phyloP scores from a whole-genome alignment of 495 filamentous ascomycete species.

The Aspergillus ellipticus region DNA sequence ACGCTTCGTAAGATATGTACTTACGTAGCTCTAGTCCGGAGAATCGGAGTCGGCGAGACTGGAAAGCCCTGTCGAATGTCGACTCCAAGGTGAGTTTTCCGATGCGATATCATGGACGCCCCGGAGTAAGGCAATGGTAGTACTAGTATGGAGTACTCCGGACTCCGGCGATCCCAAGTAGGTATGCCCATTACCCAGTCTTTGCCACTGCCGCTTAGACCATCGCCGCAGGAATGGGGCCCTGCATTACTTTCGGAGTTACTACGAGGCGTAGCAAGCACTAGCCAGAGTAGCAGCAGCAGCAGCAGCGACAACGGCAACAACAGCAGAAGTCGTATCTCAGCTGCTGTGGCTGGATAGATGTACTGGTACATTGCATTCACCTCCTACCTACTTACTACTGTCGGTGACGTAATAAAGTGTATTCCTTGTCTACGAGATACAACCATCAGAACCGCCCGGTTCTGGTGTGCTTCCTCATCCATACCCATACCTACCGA shows the following conservation, averaged over 20 bases:
- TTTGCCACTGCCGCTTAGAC: neutral
- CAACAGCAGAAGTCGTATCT: neutral
- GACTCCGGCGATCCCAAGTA: neutral
- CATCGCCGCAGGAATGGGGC: neutral
- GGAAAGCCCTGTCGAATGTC: no score
- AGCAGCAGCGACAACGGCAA: neutral
- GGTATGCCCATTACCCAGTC: neutral
- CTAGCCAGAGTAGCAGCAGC: neutral
- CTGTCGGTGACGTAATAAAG: neutral
- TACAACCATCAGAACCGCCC: no score
- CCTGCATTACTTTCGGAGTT: neutral
- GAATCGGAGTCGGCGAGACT: no score
- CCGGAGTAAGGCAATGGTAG: neutral
- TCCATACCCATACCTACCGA: no score
- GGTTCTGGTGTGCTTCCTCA: no score
- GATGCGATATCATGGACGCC: neutral
- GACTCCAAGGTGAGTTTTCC: no score
- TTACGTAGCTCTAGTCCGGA: no score
- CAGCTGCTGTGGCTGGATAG: neutral
- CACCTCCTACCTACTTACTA: neutral
- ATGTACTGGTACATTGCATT: neutral
- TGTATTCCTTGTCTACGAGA: neutral
- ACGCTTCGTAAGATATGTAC: no score
- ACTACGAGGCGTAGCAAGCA: constrained; percentile 1
- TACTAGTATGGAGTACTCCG: neutral